phyloP scores from a whole-genome alignment of 2,329 filamentous ascomycete species.

The Diaporthe ilicicola region DNA sequence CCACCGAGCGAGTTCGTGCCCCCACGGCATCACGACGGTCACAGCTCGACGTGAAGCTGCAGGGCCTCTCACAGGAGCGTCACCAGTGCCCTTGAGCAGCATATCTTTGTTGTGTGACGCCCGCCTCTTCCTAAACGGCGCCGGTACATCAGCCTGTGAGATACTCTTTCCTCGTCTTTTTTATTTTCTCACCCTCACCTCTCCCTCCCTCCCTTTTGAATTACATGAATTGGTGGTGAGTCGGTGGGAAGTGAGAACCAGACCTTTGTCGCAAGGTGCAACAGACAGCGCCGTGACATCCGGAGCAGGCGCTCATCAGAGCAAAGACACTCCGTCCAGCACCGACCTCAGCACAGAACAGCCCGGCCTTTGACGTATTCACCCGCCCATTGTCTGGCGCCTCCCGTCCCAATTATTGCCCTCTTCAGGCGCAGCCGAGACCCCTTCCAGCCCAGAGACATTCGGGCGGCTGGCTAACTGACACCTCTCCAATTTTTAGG shows the following conservation, averaged over 20 bases:
- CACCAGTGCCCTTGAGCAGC: background rate
- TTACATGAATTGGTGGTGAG: background rate
- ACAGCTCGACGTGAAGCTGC: background rate
- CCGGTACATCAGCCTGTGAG: background rate
- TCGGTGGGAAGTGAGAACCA: conserved; percentile 25
- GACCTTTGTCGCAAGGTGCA: conserved; percentile 19
- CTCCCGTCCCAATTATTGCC: conserved; percentile 20
- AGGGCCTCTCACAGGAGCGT: background rate
- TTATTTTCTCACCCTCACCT: background rate
- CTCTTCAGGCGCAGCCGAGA: conserved; percentile 30
- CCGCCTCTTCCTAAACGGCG: background rate
- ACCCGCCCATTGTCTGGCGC: conserved; percentile 24
- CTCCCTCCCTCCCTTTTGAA: background rate
- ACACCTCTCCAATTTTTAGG: conserved; percentile 30
- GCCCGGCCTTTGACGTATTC: conserved; percentile 28
- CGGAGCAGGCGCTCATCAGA: conserved; percentile 5
- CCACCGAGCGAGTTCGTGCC: background rate
- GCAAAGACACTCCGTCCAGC: conserved; percentile 18
- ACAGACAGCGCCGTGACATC: conserved; percentile 10
- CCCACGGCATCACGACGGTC: background rate
- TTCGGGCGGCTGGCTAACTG: conserved; percentile 22
- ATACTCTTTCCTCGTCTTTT: background rate
- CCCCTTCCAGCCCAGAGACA: conserved; percentile 32
- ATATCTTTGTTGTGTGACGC: background rate
- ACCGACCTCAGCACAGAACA: conserved; percentile 20